These are phyloP conservation scores for Cyclotella distinguenda DNA, from an alignment of 108 stramenopile genomes.

Conservation along the genomic window DNA sequence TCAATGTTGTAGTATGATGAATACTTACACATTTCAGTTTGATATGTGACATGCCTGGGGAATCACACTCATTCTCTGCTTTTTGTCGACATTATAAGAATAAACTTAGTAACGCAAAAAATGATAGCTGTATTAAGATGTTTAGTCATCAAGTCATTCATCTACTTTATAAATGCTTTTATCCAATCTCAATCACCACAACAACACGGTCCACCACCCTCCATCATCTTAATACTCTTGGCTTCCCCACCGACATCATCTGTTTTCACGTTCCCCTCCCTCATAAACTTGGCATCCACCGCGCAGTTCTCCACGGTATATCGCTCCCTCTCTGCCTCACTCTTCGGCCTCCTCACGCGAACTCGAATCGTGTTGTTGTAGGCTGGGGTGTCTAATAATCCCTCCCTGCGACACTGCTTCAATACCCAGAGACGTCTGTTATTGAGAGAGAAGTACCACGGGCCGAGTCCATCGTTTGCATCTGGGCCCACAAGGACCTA, in stretches of 20 bases:
- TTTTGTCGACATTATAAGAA: no score
- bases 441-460: slow-evolving; percentile 92
- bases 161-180: no score
- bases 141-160: no score
- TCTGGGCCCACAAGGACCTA: slow-evolving; percentile 70
- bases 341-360: slow-evolving; percentile 67
- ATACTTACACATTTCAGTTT: no score
- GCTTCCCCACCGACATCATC: not conserved
- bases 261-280: slow-evolving; percentile 6
- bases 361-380: slow-evolving; percentile 56
- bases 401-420: slow-evolving; percentile 80
- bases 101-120: no score
- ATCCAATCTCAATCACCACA: no score
- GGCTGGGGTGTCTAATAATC: slow-evolving; percentile 42
- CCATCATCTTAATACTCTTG: no score
- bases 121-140: no score
- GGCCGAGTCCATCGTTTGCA: slow-evolving; percentile 52
- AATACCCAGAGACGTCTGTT: slow-evolving; percentile 90
- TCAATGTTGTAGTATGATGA: no score
- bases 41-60: no score
- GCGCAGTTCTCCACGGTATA: slow-evolving; percentile 79
- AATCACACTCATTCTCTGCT: no score
- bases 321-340: slow-evolving; percentile 56
- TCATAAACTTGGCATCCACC: slow-evolving; percentile 66
- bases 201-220: no score